These are phyloP conservation scores for Acer saccharum DNA, from an alignment of 345 rosid genomes.

Conservation along the genomic window DNA sequence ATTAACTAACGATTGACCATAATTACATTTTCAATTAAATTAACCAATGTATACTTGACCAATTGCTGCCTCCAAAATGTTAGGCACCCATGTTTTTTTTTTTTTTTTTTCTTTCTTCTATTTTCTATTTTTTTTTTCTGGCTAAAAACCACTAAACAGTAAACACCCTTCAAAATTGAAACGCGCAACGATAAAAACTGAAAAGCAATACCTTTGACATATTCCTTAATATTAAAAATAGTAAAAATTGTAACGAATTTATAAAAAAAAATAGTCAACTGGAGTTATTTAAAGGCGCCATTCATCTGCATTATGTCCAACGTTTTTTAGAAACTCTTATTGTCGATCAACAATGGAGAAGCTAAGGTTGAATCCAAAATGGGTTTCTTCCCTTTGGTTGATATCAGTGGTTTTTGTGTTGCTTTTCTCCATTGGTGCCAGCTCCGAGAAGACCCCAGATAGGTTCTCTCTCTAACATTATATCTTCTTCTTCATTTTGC, in stretches of 20 bases:
- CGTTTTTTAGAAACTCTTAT: not conserved
- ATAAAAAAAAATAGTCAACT: not conserved
- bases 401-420: not conserved
- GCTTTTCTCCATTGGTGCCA: conserved; percentile 8
- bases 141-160: not conserved
- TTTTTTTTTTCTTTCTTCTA: not conserved
- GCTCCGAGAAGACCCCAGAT: conserved; percentile 23
- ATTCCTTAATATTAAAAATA: not conserved
- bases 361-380: conserved; percentile 6
- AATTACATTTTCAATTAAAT: no score
- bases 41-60: not conserved
- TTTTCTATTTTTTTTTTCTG: no score
- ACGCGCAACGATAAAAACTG: not conserved
- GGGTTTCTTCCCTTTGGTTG: conserved; percentile 1
- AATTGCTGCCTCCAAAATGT: not conserved
- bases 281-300: conserved; percentile 6
- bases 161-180: not conserved
- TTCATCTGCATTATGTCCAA: conserved; percentile 8
- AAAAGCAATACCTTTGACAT: conserved; percentile 8
- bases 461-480: conserved; percentile 30
- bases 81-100: not conserved
- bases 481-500: no score
- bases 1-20: no score
- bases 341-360: conserved; percentile 19
- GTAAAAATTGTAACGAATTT: conserved; percentile 1